phyloP scores from a whole-genome alignment of 176 grass and related monocot species.

The Ananas comosus region DNA sequence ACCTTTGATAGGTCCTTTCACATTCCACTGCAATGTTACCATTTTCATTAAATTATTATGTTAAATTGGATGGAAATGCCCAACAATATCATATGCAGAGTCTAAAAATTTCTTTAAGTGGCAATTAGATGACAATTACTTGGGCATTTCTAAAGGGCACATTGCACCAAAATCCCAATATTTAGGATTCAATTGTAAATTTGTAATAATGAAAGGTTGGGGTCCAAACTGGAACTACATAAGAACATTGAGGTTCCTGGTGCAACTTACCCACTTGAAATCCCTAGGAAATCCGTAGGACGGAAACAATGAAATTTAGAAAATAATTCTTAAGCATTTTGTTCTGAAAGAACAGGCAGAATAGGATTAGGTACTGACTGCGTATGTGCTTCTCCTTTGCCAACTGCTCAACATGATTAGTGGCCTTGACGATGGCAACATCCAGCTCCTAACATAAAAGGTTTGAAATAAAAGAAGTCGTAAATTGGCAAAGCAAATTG shows the following conservation, averaged over 20 bases:
- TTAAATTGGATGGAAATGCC: too few species aligned
- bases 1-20: too few species aligned
- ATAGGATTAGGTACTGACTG: constrained; percentile 12
- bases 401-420: constrained; percentile 23
- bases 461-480: neutral
- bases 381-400: constrained; percentile 18
- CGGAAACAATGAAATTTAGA: neutral
- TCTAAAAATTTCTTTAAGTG: too few species aligned
- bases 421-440: constrained; percentile 20
- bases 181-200: too few species aligned
- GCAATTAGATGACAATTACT: too few species aligned
- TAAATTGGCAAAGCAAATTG: neutral
- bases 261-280: neutral
- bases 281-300: neutral
- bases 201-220: too few species aligned
- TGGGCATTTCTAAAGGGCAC: too few species aligned
- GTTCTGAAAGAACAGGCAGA: neutral
- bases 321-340: neutral
- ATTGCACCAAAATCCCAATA: too few species aligned
- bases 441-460: constrained; percentile 12
- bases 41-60: too few species aligned
- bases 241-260: neutral
- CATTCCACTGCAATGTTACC: too few species aligned
- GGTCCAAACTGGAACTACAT: too few species aligned
- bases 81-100: too few species aligned